These are phyloP conservation scores for Halophytophthora polymorphica DNA, from an alignment of 352 stramenopile genomes.

Conservation along the genomic window DNA sequence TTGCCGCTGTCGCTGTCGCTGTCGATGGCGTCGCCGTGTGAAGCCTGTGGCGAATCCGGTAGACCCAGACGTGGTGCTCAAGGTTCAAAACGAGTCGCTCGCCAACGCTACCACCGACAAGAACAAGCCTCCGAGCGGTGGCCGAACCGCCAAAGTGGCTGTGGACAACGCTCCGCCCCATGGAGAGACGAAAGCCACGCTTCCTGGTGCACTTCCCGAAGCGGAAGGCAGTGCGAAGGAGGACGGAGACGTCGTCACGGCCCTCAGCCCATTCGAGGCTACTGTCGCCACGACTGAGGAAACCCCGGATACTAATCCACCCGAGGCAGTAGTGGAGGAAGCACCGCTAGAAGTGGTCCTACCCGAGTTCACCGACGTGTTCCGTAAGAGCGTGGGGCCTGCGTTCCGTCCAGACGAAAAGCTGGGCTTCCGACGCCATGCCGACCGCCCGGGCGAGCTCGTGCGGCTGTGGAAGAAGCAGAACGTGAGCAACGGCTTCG, in stretches of 20 bases:
- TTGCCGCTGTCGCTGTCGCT: constrained; percentile 16
- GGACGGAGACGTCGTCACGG: constrained; percentile 8
- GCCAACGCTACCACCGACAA: neutral
- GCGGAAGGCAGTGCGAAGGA: constrained; percentile 10
- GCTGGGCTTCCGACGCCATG: constrained; percentile 60
- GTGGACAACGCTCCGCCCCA: constrained; percentile 22
- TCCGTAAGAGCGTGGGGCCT: constrained; percentile 49
- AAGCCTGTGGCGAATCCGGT: constrained; percentile 20
- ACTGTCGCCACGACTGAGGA: neutral
- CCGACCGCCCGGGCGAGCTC: constrained; percentile 34
- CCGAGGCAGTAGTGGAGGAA: constrained; percentile 7
- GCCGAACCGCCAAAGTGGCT: constrained; percentile 37
- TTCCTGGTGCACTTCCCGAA: constrained; percentile 1
- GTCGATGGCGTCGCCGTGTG: constrained; percentile 18
- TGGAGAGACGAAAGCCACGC: constrained; percentile 11
- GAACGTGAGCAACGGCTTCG: constrained; percentile 40
- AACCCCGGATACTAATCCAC: neutral
- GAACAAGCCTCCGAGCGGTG: constrained; percentile 10
- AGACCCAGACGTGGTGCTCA: too few species aligned
- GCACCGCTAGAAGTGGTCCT: constrained; percentile 29
- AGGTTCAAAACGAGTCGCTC: constrained; percentile 1
- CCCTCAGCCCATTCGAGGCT: too few species aligned
- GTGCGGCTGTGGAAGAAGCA: constrained; percentile 67
- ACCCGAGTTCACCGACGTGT: constrained; percentile 69
- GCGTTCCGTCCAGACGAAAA: constrained; percentile 44